These are phyloP conservation scores for Leccinum disarticulatum DNA, from an alignment of 768 basidiomycete species.

Conservation along the genomic window DNA sequence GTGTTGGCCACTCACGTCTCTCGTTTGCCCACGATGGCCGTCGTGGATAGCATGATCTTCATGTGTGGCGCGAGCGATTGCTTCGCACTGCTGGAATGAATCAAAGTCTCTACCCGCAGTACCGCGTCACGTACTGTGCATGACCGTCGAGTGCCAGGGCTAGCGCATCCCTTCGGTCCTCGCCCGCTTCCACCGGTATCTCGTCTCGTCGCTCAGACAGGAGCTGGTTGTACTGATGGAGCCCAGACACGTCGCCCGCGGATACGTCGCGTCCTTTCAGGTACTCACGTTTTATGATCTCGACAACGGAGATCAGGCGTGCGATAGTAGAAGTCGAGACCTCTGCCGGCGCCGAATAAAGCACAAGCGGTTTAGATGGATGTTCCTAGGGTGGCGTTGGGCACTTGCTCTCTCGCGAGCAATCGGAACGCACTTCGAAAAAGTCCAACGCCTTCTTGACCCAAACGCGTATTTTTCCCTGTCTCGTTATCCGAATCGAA, in stretches of 20 bases:
- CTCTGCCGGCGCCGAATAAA: constrained; percentile 57
- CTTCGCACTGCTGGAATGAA: constrained; percentile 41
- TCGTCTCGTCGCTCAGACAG: constrained; percentile 40
- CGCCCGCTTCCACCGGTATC: constrained; percentile 35
- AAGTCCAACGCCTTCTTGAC: constrained; percentile 54
- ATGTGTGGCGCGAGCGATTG: constrained; percentile 64
- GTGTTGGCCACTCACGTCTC: constrained; percentile 35
- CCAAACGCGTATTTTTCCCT: constrained; percentile 55
- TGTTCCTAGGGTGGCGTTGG: constrained; percentile 40
- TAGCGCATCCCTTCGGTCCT: constrained; percentile 29
- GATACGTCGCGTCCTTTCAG: constrained; percentile 49
- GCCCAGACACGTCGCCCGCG: constrained; percentile 46
- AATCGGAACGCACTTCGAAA: constrained; percentile 45
- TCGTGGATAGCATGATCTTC: constrained; percentile 61
- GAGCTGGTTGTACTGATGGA: constrained; percentile 79
- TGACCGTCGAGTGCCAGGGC: constrained; percentile 52
- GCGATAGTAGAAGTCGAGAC: constrained; percentile 45
- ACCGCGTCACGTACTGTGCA: constrained; percentile 49
- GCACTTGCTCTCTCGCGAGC: background rate
- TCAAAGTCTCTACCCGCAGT: background rate
- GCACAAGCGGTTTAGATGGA: constrained; percentile 46
- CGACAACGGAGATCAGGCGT: constrained; percentile 72
- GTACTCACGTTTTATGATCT: constrained; percentile 85
- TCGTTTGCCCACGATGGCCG: constrained; percentile 39
- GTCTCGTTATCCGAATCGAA: constrained; percentile 52